Percentiles rank a stretch among this genome's conserved stretches.
phyloP scores from a whole-genome alignment of 2,329 filamentous ascomycete species.

The Botrytis paeoniae region DNA sequence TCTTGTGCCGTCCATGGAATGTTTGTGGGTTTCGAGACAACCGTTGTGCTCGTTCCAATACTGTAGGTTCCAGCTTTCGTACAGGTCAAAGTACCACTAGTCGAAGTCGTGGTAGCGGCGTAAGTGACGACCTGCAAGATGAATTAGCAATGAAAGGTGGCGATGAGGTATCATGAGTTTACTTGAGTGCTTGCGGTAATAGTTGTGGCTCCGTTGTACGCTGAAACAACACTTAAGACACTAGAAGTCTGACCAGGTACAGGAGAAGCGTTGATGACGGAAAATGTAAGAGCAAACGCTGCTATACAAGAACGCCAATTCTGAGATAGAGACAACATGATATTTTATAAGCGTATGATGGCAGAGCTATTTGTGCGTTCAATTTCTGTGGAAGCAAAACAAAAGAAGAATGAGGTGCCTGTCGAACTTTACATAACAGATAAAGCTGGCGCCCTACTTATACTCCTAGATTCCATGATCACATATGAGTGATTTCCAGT shows the following conservation, averaged over 20 bases:
- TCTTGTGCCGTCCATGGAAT: neutral
- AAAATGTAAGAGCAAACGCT: neutral
- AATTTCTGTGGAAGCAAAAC: neutral
- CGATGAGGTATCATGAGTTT: neutral
- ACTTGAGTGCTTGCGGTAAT: neutral
- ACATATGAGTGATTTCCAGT: neutral
- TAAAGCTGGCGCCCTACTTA: neutral
- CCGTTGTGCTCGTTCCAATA: neutral
- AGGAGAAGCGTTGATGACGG: neutral
- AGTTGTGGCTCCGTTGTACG: neutral
- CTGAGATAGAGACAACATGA: neutral
- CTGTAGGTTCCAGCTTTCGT: neutral
- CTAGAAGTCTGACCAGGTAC: neutral
- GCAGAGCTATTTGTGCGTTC: neutral
- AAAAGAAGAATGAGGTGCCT: neutral
- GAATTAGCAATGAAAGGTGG: neutral
- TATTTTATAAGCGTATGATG: neutral
- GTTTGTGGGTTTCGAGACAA: neutral
- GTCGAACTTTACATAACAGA: neutral
- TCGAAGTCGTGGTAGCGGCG: neutral
- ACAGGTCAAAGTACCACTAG: neutral
- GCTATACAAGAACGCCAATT: neutral
- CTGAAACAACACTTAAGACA: neutral
- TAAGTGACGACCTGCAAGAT: neutral
- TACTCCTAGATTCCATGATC: neutral